Evolutionary conservation across 169 alveolate species (phyloP), one percentile per base, ranked within the genome.

Genomic region (Miamiensis avidus): DNA sequence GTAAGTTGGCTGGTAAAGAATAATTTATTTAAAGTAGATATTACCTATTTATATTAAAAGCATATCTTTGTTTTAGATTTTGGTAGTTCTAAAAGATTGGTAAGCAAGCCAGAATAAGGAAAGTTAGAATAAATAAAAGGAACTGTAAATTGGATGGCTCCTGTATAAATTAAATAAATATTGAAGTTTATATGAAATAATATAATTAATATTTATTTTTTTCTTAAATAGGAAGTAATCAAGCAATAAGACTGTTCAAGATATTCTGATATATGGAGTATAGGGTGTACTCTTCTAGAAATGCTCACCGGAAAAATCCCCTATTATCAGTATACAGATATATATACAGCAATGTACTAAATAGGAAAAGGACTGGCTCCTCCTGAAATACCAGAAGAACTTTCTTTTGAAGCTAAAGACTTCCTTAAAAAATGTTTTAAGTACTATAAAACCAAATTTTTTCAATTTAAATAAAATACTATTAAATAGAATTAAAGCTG

Each of bases 181-280:
- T 15, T 73, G 11, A 4, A 26, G 20, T 77, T 26, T 34, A 27
- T 82, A 82, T 65, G 74, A 85, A 75, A 88, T 87, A 27, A 82
- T 89, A 1, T 88, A 76, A 31, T 82, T 82, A 64, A 85, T 81
- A 84, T 85, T 89, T 83, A 86, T 85, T 0, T 83, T 86, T 78
- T 78, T 87, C 76, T 64, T 26, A 26, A 0, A 0, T 26, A 78
- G 16, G 29, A 31, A 27, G 95, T 95, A 27, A 87, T 93, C 25
- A 81, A 32, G 34, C 83, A 92, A 84, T 33, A 69, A 65, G 91
- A 94, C n/a, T 91, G 91, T 87, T 92, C 93, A 72, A 89, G 92
- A 88, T 90, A 81, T 84, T 95, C 97, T 15, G 98, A 96, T 89
- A 96, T 96, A 64, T 96, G 98, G 97, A 90, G 96, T 86, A 85